phyloP scores from a whole-genome alignment of 805 yeast genomes.

The Cyberlindnera veronae region DNA sequence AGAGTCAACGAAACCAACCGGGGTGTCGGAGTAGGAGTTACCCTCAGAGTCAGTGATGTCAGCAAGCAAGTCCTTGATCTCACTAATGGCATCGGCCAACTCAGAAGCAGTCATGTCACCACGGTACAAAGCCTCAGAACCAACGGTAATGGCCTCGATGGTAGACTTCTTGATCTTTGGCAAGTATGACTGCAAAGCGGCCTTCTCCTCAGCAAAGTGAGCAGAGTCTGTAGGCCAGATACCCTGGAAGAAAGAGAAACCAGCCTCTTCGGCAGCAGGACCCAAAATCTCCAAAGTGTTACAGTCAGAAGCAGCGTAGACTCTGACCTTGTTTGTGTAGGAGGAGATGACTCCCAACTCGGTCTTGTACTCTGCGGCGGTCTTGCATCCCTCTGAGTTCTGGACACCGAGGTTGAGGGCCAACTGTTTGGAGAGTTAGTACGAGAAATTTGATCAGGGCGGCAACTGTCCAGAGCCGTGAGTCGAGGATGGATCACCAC shows the following conservation, averaged over 20 bases:
- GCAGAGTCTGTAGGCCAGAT: constrained; percentile 91
- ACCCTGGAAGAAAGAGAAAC: constrained; percentile 77
- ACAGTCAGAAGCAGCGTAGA: constrained; percentile 93
- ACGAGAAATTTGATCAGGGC: neutral
- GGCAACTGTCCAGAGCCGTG: neutral
- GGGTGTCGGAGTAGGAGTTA: constrained; percentile 61
- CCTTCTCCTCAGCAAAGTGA: constrained; percentile 71
- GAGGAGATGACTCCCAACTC: constrained; percentile 61
- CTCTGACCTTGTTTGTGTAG: constrained; percentile 67
- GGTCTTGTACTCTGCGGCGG: constrained; percentile 59
- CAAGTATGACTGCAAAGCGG: constrained; percentile 65
- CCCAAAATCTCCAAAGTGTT: constrained; percentile 80
- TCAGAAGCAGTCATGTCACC: constrained; percentile 72
- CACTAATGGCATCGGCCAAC: constrained; percentile 64
- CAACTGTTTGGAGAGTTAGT: constrained; percentile 34
- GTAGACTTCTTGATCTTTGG: constrained; percentile 68
- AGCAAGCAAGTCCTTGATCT: constrained; percentile 55
- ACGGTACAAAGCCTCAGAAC: constrained; percentile 95
- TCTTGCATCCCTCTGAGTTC: constrained; percentile 67
- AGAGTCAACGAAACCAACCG: constrained; percentile 93
- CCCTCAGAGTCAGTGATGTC: constrained; percentile 78
- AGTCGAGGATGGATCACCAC: neutral
- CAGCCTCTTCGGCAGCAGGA: constrained; percentile 79
- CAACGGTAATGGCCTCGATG: constrained; percentile 79
- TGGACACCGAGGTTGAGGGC: constrained; percentile 88